Evolutionary conservation across 345 rosid genomes (phyloP).

Genomic region (Eucalyptus erythrocorys): DNA sequence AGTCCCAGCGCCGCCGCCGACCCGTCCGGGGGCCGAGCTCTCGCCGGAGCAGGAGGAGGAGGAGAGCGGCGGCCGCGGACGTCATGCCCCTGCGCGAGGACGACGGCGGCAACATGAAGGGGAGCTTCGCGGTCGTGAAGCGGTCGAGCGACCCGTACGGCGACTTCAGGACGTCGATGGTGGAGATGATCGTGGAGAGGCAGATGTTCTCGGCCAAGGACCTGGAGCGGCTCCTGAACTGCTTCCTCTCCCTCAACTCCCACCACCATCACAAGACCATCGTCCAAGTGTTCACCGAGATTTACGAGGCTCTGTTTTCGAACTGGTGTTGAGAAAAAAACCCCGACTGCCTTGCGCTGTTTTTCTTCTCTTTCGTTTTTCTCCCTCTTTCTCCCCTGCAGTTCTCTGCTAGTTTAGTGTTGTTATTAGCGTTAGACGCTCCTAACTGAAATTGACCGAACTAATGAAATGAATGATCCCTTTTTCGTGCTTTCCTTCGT

Average conservation of each 20-base stretch:
- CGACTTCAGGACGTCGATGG: slow-evolving; percentile 22
- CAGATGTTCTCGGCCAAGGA: slow-evolving; percentile 17
- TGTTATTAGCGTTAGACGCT: not conserved
- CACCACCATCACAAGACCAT: slow-evolving; percentile 12
- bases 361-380: not conserved
- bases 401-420: not conserved
- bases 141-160: slow-evolving; percentile 14
- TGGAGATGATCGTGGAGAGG: slow-evolving; percentile 30
- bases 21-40: not conserved
- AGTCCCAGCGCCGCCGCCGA: not conserved
- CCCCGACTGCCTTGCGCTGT: not conserved
- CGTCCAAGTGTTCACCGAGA: slow-evolving; percentile 13
- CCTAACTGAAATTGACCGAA: not conserved
- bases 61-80: not conserved
- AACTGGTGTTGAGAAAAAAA: not conserved
- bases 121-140: slow-evolving; percentile 43
- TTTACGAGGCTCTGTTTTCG: slow-evolving; percentile 11
- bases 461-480: not conserved
- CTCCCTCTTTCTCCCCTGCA: not conserved
- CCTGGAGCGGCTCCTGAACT: slow-evolving; percentile 12
- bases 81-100: not conserved
- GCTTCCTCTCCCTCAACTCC: slow-evolving; percentile 19
- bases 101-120: slow-evolving; percentile 31
- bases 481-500: not conserved
- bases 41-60: not conserved